Conservation (phyloP, 176 grass and related monocot genomes). For the Carex pumila region DNA sequence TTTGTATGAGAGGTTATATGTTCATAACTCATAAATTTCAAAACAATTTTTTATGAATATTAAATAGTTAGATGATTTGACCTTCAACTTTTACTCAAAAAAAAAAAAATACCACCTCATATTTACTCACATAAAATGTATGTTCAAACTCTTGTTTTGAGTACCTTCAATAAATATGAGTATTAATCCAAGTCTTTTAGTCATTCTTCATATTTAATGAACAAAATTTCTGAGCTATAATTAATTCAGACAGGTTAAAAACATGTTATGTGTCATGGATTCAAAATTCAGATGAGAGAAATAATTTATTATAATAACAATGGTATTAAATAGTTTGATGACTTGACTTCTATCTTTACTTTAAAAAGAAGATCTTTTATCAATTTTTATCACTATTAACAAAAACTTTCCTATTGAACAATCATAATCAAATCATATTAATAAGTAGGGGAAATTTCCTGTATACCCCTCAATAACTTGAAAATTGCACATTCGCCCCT, state of each 20-base stretch:
- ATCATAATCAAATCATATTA: not conserved
- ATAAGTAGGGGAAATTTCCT: too few species aligned
- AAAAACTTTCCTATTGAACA: not conserved
- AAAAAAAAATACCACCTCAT: not conserved
- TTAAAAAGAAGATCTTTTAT: not conserved
- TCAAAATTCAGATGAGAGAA: too few species aligned
- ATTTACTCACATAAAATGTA: not conserved
- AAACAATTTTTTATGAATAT: too few species aligned
- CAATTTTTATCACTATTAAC: not conserved
- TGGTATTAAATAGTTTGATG: too few species aligned
- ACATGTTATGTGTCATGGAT: not conserved
- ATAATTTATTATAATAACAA: too few species aligned
- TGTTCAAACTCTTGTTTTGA: not conserved
- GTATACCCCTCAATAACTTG: too few species aligned
- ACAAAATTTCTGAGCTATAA: not conserved
- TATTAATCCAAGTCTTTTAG: not conserved
- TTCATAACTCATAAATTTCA: too few species aligned
- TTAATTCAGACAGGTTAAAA: not conserved
- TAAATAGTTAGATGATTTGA: too few species aligned
- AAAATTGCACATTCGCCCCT: too few species aligned
- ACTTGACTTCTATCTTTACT: too few species aligned
- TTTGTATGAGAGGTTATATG: too few species aligned
- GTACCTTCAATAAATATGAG: not conserved
- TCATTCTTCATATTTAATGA: not conserved
- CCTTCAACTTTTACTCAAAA: too few species aligned